phyloP scores from a whole-genome alignment of 2,329 filamentous ascomycete species.

The Neofusicoccum sp. region DNA sequence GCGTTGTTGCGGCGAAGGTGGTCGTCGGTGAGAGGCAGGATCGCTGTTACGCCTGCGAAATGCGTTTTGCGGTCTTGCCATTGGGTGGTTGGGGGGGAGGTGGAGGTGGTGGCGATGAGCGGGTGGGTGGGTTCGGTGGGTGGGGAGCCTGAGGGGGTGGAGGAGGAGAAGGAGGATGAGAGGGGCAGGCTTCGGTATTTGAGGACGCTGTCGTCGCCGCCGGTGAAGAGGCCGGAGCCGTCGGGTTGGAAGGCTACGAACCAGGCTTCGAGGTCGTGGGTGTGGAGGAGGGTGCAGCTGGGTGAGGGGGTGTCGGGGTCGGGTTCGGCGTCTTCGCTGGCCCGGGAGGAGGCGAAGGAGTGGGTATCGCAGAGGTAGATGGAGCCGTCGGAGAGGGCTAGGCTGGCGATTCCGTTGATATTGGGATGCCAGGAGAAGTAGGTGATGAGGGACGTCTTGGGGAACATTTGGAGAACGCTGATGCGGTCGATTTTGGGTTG shows the following conservation, averaged over 20 bases:
- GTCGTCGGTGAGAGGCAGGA: conserved; percentile 61
- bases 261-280: conserved; percentile 70
- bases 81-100: conserved; percentile 2
- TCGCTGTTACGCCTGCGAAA: conserved; percentile 81
- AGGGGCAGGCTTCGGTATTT: conserved; percentile 36
- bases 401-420: conserved; percentile 56
- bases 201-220: conserved; percentile 73
- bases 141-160: not conserved
- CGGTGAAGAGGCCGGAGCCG: conserved; percentile 58
- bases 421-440: conserved; percentile 72
- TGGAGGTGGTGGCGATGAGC: not conserved
- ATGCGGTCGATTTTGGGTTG: conserved; percentile 34
- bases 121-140: not conserved
- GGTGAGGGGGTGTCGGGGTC: conserved; percentile 40
- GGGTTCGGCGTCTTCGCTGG: not conserved
- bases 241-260: conserved; percentile 58
- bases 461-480: conserved; percentile 50
- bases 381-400: conserved; percentile 68
- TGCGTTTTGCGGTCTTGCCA: conserved; percentile 61
- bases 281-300: conserved; percentile 22
- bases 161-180: conserved; percentile 24
- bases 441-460: conserved; percentile 63
- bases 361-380: conserved; percentile 43
- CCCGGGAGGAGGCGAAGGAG: not conserved
- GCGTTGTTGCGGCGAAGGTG: not conserved